phyloP scores from a whole-genome alignment of 441 rosid genomes.

The Jatropha podagrica region DNA sequence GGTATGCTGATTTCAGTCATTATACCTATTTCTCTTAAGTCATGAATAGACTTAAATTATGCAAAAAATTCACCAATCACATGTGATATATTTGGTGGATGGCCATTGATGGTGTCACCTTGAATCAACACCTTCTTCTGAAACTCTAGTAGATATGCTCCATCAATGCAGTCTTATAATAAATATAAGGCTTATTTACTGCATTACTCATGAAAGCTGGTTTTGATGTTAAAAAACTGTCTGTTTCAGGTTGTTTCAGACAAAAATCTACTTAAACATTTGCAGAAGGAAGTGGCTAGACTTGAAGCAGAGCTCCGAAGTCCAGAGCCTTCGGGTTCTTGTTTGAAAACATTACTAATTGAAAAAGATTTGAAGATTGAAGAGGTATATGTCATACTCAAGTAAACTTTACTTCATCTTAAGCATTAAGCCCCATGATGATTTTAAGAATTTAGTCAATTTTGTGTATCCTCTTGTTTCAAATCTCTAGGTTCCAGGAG shows the following conservation, averaged over 20 bases:
- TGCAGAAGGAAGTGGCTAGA: constrained; percentile 90
- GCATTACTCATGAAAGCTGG: background rate
- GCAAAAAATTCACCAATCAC: background rate
- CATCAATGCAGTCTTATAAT: background rate
- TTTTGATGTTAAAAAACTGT: constrained; percentile 10
- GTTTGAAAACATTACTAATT: constrained; percentile 52
- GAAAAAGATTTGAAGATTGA: constrained; percentile 77
- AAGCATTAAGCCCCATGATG: background rate
- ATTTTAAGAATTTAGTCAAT: background rate
- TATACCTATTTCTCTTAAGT: background rate
- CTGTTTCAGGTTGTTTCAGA: constrained; percentile 70
- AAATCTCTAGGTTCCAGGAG: background rate
- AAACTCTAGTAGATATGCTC: background rate
- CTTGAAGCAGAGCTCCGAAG: constrained; percentile 85
- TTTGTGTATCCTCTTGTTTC: background rate
- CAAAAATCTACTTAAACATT: constrained; percentile 67
- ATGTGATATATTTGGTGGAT: background rate
- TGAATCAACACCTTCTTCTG: background rate
- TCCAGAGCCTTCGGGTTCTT: constrained; percentile 66
- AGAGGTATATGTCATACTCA: constrained; percentile 41
- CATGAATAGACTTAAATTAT: background rate
- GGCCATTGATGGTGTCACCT: background rate
- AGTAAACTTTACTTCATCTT: background rate
- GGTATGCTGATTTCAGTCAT: constrained; percentile 41
- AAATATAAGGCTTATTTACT: background rate